A percentile compares a stretch with the other conserved stretches of the same genome.
Conservation (phyloP, 805 yeast species). For the Tetrapisispora nanseiensis region DNA sequence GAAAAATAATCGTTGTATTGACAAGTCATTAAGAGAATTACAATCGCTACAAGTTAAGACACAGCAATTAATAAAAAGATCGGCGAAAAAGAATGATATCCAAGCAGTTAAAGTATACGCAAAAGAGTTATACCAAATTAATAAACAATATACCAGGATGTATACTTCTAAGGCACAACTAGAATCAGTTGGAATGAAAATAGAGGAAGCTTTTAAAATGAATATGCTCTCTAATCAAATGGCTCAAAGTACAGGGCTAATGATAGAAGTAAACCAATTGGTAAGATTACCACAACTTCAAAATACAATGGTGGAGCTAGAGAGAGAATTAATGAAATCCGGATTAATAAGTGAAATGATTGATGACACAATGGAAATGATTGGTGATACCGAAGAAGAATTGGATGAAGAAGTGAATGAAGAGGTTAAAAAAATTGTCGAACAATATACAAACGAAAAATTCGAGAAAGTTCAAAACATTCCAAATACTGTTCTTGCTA, state of each 20-base stretch:
- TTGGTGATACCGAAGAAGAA: conserved; percentile 55
- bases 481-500: conserved; percentile 18
- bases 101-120: conserved; percentile 75
- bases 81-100: conserved; percentile 68
- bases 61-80: conserved; percentile 58
- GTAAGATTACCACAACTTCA: conserved; percentile 71
- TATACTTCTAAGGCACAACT: conserved; percentile 76
- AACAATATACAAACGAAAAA: conserved; percentile 36
- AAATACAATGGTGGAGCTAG: conserved; percentile 74
- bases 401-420: conserved; percentile 56
- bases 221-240: conserved; percentile 73
- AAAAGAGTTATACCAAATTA: conserved; percentile 62
- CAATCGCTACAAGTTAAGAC: conserved; percentile 66
- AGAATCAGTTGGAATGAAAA: conserved; percentile 77
- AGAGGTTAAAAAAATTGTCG: conserved; percentile 53
- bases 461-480: conserved; percentile 30
- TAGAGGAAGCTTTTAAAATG: conserved; percentile 86
- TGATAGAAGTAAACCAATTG: conserved; percentile 80
- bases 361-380: conserved; percentile 75
- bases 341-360: conserved; percentile 93
- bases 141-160: conserved; percentile 64
- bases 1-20: conserved; percentile 76
- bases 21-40: conserved; percentile 51
- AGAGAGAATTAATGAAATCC: conserved; percentile 75
- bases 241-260: conserved; percentile 65